phyloP scores from a whole-genome alignment of 2,329 filamentous ascomycete species.

The Talaromyces sp. region DNA sequence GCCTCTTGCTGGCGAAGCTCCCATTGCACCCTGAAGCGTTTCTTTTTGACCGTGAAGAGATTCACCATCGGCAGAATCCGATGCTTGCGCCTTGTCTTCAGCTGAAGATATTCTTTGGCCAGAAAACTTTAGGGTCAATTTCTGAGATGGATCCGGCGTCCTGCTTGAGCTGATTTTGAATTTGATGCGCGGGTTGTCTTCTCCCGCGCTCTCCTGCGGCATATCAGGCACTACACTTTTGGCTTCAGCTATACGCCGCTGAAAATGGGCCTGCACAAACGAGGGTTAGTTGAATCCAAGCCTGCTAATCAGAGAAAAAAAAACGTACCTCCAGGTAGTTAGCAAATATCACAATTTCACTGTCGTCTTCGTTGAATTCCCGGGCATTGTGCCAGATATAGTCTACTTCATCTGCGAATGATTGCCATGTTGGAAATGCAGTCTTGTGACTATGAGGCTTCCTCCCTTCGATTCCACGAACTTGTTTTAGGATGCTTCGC shows the following conservation, averaged over 20 bases:
- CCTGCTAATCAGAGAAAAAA: not conserved
- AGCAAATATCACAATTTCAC: constrained; percentile 73
- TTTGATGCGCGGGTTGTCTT: constrained; percentile 69
- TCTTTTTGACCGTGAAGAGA: constrained; percentile 51
- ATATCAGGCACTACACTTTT: constrained; percentile 70
- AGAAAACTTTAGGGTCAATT: constrained; percentile 68
- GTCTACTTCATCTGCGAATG: constrained; percentile 74
- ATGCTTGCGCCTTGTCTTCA: constrained; percentile 34
- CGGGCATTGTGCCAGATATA: constrained; percentile 84
- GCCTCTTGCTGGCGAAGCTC: constrained; percentile 37
- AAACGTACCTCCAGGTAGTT: constrained; percentile 68
- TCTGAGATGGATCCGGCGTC: constrained; percentile 48
- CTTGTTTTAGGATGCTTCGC: constrained; percentile 69
- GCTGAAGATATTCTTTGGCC: constrained; percentile 49
- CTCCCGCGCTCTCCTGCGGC: constrained; percentile 24
- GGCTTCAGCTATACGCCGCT: constrained; percentile 64
- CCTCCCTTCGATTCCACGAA: constrained; percentile 68
- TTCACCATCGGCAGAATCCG: constrained; percentile 52
- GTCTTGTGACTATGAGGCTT: constrained; percentile 56
- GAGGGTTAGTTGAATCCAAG: constrained; percentile 13
- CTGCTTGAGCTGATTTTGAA: constrained; percentile 59
- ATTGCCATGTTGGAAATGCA: constrained; percentile 76
- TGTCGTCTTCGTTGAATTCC: constrained; percentile 88
- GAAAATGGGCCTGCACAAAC: constrained; percentile 59
- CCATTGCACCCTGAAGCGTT: constrained; percentile 30